These are phyloP conservation scores for Pontederia paniculata DNA, from an alignment of 176 grass and related monocot species.

Conservation along the genomic window DNA sequence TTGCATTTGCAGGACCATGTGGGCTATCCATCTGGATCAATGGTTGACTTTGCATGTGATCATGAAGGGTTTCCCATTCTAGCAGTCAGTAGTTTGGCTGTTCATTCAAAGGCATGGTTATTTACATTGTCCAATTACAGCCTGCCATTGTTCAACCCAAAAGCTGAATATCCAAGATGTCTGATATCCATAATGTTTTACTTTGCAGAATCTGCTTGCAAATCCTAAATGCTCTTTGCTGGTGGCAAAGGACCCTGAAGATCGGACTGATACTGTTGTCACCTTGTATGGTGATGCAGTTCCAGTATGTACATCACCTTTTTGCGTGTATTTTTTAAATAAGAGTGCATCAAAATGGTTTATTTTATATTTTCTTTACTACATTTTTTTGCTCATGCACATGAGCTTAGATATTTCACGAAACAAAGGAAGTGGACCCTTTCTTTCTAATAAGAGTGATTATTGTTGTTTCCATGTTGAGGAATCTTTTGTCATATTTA, in stretches of 20 bases:
- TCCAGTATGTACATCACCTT: slow-evolving; percentile 33
- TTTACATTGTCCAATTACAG: no score
- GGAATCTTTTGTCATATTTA: no score
- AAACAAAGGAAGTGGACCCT: no score
- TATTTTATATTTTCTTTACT: no score
- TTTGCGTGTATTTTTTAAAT: not conserved
- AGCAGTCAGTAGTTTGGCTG: slow-evolving; percentile 78
- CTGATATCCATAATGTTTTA: not conserved
- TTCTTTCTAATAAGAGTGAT: no score
- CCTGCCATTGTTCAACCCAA: no score
- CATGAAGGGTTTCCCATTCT: slow-evolving; percentile 80
- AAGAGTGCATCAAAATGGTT: no score
- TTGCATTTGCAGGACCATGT: slow-evolving; percentile 50
- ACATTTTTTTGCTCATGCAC: no score
- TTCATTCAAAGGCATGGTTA: slow-evolving; percentile 54
- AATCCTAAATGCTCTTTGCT: slow-evolving; percentile 85
- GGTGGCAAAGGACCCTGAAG: slow-evolving; percentile 75
- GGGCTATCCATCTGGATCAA: slow-evolving; percentile 83
- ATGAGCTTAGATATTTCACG: no score
- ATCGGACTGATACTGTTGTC: slow-evolving; percentile 89
- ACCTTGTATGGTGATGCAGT: slow-evolving; percentile 73
- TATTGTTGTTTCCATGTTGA: no score
- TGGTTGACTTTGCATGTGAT: slow-evolving; percentile 89
- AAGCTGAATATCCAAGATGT: slow-evolving; percentile 1
- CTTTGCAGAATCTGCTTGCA: slow-evolving; percentile 52